Percentiles rank a stretch among this genome's conserved stretches.
phyloP scores from a whole-genome alignment of 1,284 basidiomycete genomes.

The Tilletia caries region DNA sequence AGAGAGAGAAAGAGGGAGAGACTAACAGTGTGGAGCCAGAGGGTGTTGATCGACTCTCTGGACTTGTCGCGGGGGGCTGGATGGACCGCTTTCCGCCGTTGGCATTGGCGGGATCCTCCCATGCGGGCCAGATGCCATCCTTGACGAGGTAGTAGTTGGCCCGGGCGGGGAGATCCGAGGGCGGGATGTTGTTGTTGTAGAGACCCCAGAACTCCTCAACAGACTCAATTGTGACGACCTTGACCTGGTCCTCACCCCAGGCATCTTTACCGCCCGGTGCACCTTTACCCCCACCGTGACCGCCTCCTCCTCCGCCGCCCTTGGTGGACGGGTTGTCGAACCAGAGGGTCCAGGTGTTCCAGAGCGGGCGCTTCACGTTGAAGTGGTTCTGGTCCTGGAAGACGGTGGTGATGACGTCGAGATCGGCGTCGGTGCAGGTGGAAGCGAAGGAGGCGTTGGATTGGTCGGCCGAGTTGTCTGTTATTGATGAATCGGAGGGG shows the following conservation, averaged over 20 bases:
- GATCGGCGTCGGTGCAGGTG: neutral
- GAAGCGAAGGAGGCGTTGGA: neutral
- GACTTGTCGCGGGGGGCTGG: constrained; percentile 92
- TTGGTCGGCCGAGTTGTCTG: neutral
- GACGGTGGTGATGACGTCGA: constrained; percentile 41
- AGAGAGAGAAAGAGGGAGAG: neutral
- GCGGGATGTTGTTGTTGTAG: constrained; percentile 96
- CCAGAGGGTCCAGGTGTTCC: constrained; percentile 52
- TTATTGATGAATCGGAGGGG: neutral
- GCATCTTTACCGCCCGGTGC: constrained; percentile 41
- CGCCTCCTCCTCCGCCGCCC: constrained; percentile 22
- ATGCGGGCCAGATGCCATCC: constrained; percentile 75
- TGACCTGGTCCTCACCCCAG: constrained; percentile 53
- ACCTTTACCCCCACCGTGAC: constrained; percentile 29
- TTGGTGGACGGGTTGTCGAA: constrained; percentile 52
- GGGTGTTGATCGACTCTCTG: constrained; percentile 75
- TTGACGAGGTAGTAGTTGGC: constrained; percentile 99
- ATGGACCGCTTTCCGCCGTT: constrained; percentile 98
- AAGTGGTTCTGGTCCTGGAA: constrained; percentile 50
- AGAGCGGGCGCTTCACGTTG: constrained; percentile 53
- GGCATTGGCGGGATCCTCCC: constrained; percentile 92
- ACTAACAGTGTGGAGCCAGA: constrained; percentile 84
- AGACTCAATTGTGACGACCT: constrained; percentile 47
- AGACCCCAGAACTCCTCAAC: constrained; percentile 58
- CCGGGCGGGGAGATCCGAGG: constrained; percentile 87